Conservation (phyloP, 2,329 filamentous ascomycete species). For the Phaeoacremonium minimum region DNA sequence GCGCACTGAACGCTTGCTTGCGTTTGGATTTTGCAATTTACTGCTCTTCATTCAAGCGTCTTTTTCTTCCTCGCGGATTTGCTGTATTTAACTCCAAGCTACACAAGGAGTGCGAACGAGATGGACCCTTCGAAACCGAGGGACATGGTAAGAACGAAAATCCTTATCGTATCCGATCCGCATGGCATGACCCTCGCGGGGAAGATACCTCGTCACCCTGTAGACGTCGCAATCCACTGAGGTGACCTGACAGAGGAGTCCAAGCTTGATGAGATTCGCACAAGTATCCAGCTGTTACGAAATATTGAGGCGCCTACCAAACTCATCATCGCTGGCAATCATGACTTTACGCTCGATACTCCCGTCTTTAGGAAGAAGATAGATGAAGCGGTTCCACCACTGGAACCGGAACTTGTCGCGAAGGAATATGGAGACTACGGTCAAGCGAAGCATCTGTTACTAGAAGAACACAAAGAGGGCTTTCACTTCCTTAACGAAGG, state of each 20-base stretch:
- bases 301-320: slow-evolving; percentile 43
- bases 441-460: slow-evolving; percentile 32
- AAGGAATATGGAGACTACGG: slow-evolving; percentile 32
- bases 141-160: slow-evolving; percentile 32
- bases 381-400: slow-evolving; percentile 2
- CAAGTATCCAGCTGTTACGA: slow-evolving; percentile 35
- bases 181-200: slow-evolving; percentile 23
- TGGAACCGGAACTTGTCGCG: slow-evolving; percentile 14
- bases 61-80: too few relatives aligned
- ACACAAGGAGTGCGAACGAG: too few relatives aligned
- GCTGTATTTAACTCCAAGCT: too few relatives aligned
- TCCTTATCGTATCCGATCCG: slow-evolving; percentile 42
- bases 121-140: too few relatives aligned
- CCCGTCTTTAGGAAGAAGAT: slow-evolving; percentile 22
- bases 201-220: slow-evolving; percentile 9
- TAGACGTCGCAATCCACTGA: slow-evolving; percentile 48
- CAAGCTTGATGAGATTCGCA: slow-evolving; percentile 31
- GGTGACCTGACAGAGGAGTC: slow-evolving; percentile 45
- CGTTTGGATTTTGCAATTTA: too few relatives aligned
- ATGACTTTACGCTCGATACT: slow-evolving; percentile 39
- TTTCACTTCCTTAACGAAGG: slow-evolving; percentile 48
- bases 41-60: too few relatives aligned
- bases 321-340: slow-evolving; percentile 51
- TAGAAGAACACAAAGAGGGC: slow-evolving; percentile 26
- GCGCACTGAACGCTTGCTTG: too few relatives aligned